phyloP scores from a whole-genome alignment of 1,139 yeast species.

The Suhomyces ambrosiae region DNA sequence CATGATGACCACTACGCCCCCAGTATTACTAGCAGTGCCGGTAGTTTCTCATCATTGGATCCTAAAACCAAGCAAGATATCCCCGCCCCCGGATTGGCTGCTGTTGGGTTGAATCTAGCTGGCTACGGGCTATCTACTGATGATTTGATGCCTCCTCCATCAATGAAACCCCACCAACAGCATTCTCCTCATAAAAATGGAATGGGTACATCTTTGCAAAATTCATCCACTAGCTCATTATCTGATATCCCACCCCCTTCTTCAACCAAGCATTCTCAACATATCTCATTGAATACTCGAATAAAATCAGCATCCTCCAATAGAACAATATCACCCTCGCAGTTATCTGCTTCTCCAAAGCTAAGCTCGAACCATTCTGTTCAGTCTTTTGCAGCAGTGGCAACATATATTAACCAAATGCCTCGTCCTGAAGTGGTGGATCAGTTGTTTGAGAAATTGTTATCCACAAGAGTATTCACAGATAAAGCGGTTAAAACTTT shows the following conservation, averaged over 20 bases:
- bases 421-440: constrained; percentile 44
- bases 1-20: constrained; percentile 5
- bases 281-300: constrained; percentile 8
- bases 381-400: constrained; percentile 38
- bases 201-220: constrained; percentile 6
- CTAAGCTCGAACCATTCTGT: constrained; percentile 22
- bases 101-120: constrained; percentile 26
- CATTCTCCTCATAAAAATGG: constrained; percentile 6
- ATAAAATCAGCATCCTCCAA: constrained; percentile 10
- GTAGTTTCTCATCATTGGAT: constrained; percentile 30
- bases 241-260: constrained; percentile 12
- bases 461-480: constrained; percentile 43
- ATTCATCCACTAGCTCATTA: constrained; percentile 19
- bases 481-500: constrained; percentile 36
- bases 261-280: constrained; percentile 3
- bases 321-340: constrained; percentile 12
- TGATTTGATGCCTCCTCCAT: constrained; percentile 29
- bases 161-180: constrained; percentile 11
- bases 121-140: constrained; percentile 33
- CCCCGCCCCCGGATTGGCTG: constrained; percentile 16
- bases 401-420: constrained; percentile 35
- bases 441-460: constrained; percentile 39
- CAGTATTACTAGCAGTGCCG: constrained; percentile 11
- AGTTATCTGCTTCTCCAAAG: constrained; percentile 9
- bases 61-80: constrained; percentile 25